Percentiles rank a stretch among this genome's conserved stretches.
Conservation (phyloP, 2,329 filamentous ascomycete genomes). For the Whalleya microplaca region DNA sequence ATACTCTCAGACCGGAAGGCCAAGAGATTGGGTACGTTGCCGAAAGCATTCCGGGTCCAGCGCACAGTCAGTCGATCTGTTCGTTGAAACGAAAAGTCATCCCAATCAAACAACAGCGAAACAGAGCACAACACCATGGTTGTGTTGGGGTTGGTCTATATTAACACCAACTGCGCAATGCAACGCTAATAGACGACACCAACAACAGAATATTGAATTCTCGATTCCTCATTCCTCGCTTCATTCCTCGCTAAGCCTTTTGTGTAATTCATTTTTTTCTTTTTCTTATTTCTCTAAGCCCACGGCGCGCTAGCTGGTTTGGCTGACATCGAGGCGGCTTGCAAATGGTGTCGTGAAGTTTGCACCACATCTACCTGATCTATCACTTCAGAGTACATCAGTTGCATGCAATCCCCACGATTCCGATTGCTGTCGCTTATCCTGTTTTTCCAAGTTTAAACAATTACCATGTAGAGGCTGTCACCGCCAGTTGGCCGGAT, state of each 20-base stretch:
- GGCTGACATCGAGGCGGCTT: not conserved
- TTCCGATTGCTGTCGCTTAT: not conserved
- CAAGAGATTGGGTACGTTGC: slow-evolving; percentile 10
- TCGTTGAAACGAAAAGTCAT: slow-evolving; percentile 21
- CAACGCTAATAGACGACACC: not conserved
- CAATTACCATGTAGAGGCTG: not conserved
- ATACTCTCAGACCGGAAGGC: slow-evolving; percentile 12
- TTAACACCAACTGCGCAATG: not conserved
- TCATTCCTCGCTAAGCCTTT: not conserved
- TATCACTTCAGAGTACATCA: not conserved
- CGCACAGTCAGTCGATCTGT: slow-evolving; percentile 3
- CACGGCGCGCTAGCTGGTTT: not conserved
- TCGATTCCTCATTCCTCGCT: not conserved
- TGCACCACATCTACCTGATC: not conserved
- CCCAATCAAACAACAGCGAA: slow-evolving; percentile 22
- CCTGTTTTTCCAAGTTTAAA: not conserved
- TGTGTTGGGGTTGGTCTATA: not conserved
- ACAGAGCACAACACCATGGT: slow-evolving; percentile 1
- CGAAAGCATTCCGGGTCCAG: slow-evolving; percentile 12
- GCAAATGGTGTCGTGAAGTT: not conserved
- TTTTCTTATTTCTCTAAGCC: not conserved
- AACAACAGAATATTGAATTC: not conserved
- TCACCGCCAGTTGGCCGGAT: not conserved
- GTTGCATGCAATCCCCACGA: too few relatives aligned
- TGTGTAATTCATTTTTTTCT: not conserved